A percentile compares a stretch with the other conserved stretches of the same genome.
Conservation (phyloP, 768 basidiomycete species). For the Lactarius psammicola region DNA sequence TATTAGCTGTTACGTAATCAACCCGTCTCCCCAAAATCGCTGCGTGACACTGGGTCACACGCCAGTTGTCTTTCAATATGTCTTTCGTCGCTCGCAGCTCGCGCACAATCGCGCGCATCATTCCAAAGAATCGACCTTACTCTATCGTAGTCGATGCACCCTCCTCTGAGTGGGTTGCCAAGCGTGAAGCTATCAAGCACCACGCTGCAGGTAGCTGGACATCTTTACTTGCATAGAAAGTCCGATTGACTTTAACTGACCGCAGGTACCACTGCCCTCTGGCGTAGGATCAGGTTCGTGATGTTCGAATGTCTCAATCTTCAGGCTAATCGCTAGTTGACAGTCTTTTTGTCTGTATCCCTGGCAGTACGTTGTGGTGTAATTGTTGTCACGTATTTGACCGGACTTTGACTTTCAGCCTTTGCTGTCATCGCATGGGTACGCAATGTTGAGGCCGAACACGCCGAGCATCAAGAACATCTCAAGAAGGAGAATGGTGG, state of each 20-base stretch:
- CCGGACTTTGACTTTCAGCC: slow-evolving; percentile 29
- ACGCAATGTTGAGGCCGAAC: slow-evolving; percentile 56
- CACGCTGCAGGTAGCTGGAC: slow-evolving; percentile 61
- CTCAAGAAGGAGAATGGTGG: slow-evolving; percentile 71
- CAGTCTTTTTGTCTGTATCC: slow-evolving; percentile 74
- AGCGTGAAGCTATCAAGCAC: slow-evolving; percentile 56
- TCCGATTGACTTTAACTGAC: slow-evolving; percentile 22
- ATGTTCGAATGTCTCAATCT: neutral
- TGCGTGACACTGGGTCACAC: neutral
- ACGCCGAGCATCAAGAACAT: slow-evolving; percentile 68
- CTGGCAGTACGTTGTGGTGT: slow-evolving; percentile 56
- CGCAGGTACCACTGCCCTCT: slow-evolving; percentile 72
- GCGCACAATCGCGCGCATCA: slow-evolving; percentile 48
- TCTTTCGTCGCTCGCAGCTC: slow-evolving; percentile 46
- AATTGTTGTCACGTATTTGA: neutral
- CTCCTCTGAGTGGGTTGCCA: slow-evolving; percentile 46
- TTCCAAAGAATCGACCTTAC: slow-evolving; percentile 36
- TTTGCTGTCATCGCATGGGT: slow-evolving; percentile 44
- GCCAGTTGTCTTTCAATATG: slow-evolving; percentile 28
- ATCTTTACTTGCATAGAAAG: slow-evolving; percentile 2
- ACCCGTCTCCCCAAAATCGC: slow-evolving; percentile 20
- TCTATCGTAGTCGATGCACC: slow-evolving; percentile 43
- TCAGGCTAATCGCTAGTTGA: slow-evolving; percentile 23
- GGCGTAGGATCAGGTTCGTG: slow-evolving; percentile 82
- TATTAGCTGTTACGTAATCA: slow-evolving; percentile 5